A percentile compares a stretch with the other conserved stretches of the same genome.
phyloP scores from a whole-genome alignment of 2,329 filamentous ascomycete genomes.

The Botryosphaeria dothidea region DNA sequence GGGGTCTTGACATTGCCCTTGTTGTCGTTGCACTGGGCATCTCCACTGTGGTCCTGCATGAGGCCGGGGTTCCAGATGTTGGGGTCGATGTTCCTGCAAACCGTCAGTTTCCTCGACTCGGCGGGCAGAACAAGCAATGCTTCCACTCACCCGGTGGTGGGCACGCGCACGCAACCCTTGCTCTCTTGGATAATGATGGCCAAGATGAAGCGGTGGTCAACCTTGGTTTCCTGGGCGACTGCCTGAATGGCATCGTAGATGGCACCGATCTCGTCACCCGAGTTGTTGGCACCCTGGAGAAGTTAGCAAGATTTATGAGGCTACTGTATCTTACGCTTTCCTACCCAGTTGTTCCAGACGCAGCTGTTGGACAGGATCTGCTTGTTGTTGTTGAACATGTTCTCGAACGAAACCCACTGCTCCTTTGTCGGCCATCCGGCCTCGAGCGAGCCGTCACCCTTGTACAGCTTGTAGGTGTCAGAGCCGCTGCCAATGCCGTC shows the following conservation, averaged over 20 bases:
- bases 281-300: conserved; percentile 42
- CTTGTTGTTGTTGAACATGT: conserved; percentile 14
- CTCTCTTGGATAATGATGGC: conserved; percentile 50
- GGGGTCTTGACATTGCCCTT: conserved; percentile 35
- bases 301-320: too few relatives aligned
- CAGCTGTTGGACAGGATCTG: conserved; percentile 33
- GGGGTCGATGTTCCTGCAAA: conserved; percentile 25
- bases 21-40: conserved; percentile 38
- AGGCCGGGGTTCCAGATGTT: conserved; percentile 47
- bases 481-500: background rate
- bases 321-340: too few relatives aligned
- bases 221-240: conserved; percentile 31
- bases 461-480: conserved; percentile 28
- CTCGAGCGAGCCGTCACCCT: conserved; percentile 35
- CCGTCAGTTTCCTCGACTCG: background rate
- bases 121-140: too few relatives aligned
- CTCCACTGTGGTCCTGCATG: conserved; percentile 48
- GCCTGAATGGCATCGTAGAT: conserved; percentile 40
- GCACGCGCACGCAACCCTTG: conserved; percentile 48
- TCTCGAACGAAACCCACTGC: conserved; percentile 31
- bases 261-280: conserved; percentile 37
- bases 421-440: conserved; percentile 40
- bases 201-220: conserved; percentile 46
- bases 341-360: conserved; percentile 37
- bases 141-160: conserved; percentile 38